Base-by-base conservation (phyloP, 768 basidiomycete species). In the Rhodotorula toruloides region DNA sequence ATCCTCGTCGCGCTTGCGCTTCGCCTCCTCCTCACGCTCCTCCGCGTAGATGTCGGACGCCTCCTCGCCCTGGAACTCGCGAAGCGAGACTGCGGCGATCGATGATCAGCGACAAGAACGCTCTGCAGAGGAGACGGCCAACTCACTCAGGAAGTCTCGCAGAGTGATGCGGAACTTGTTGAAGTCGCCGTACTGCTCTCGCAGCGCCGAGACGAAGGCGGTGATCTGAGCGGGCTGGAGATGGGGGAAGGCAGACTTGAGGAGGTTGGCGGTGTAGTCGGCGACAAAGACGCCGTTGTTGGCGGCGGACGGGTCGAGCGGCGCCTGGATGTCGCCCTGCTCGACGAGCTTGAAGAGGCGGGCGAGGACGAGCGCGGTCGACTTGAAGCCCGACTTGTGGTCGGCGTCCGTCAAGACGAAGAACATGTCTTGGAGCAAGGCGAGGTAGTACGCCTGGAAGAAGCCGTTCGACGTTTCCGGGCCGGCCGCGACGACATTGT, bases 351-450 rank as follows among this genome's bases (percentile, higher is more conserved):
- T 87, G 84, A 96, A 93, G 81, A 99, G 84, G 39, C 90, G 85
- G 25, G 91, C 89, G 50, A 99, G 85, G n/a, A 98, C 82, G 72
- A 90, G 56, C 43, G 65, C 61, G 29, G 60, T 67, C 46, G 58
- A 82, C 79, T 96, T 97, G 83, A 97, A 96, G 34, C 94, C 80
- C 79, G 63, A 21, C 85, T 97, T 98, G 82, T 99, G 94, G 78
- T 98, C 94, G 10, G 93, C 86, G 77, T 99, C 94, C 37, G 93
- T 97, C 50, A 99, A 82, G 47, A 98, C 94, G 73, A 90, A 97
- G 84, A 99, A 92, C 46, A 90, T 90, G 77, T 98, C 96, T 73
- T 93, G 91, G 42, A 96, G 81, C 74, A 97, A 86, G 76, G 86
- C 89, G 53, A 97, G 83, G 82, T 89, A 91, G 79, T 92, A 98